Evolutionary conservation across 345 rosid genomes (phyloP).

Genomic region (Ceriops zippeliana): DNA sequence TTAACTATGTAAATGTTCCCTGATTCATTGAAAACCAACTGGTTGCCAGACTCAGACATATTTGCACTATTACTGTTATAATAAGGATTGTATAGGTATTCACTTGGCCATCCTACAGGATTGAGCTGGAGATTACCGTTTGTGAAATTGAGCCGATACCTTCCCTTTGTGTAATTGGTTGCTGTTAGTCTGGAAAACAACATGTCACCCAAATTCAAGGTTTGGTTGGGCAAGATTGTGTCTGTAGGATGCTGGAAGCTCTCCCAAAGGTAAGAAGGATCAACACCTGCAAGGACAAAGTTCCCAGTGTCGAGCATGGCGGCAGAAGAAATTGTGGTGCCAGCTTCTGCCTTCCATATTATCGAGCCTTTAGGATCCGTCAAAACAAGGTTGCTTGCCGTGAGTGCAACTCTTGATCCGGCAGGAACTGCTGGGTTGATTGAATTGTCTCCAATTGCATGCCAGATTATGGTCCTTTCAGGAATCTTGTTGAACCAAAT

Average conservation of each 20-base stretch:
- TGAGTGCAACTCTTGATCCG: constrained; percentile 32
- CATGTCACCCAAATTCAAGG: constrained; percentile 14
- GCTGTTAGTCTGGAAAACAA: constrained; percentile 19
- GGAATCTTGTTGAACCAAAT: constrained; percentile 35
- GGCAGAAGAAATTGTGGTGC: constrained; percentile 4
- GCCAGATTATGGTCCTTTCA: constrained; percentile 14
- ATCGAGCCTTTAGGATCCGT: constrained; percentile 16
- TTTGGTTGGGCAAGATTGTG: constrained; percentile 40
- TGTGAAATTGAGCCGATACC: constrained; percentile 19
- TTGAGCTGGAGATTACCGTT: constrained; percentile 15
- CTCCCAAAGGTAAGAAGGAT: constrained; percentile 31
- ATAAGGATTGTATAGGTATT: constrained; percentile 8
- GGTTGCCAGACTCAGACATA: too few species aligned
- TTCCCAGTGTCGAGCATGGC: constrained; percentile 37
- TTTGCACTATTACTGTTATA: constrained; percentile 4
- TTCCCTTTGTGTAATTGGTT: constrained; percentile 20
- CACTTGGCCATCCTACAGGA: constrained; percentile 20
- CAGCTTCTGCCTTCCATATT: constrained; percentile 7
- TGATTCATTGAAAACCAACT: too few species aligned
- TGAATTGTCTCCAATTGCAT: too few species aligned
- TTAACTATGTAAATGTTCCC: too few species aligned
- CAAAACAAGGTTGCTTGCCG: constrained; percentile 8
- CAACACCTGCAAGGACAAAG: constrained; percentile 29
- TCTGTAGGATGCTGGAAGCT: constrained; percentile 39
- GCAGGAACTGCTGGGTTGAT: too few species aligned